Conservation (phyloP, 768 basidiomycete species). For the Clathrus columnatus region DNA sequence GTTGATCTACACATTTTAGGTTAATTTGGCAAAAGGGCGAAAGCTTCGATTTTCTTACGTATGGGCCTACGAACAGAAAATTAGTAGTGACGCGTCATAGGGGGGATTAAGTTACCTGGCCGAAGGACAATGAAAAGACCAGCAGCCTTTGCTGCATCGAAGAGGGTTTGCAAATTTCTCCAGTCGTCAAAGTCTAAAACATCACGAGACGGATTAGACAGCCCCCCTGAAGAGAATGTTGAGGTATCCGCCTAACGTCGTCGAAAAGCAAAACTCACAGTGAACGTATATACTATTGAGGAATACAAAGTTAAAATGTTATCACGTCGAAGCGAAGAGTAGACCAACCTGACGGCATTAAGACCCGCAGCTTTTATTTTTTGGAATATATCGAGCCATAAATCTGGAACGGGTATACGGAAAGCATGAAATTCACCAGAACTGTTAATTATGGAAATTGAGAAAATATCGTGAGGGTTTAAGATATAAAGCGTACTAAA, state of each 20-base stretch:
- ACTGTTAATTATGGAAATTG: conserved; percentile 30
- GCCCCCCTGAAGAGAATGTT: conserved; percentile 35
- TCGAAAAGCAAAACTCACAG: conserved; percentile 20
- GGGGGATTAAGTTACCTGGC: conserved; percentile 39
- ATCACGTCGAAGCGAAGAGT: not conserved
- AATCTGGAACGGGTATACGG: conserved; percentile 65
- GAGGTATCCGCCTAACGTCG: not conserved
- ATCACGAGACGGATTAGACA: conserved; percentile 66
- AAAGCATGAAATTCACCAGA: conserved; percentile 84
- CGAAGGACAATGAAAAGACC: conserved; percentile 76
- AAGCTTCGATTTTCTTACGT: conserved; percentile 45
- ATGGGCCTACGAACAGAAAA: not conserved
- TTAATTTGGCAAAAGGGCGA: not conserved
- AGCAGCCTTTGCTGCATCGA: conserved; percentile 60
- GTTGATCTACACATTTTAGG: not conserved
- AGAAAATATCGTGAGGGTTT: not conserved
- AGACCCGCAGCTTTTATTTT: conserved; percentile 76
- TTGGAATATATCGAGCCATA: conserved; percentile 79
- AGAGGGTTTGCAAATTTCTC: conserved; percentile 60
- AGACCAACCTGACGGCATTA: conserved; percentile 35
- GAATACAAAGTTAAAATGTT: no score
- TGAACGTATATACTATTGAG: conserved; percentile 66
- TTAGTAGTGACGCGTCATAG: not conserved
- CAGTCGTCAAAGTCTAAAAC: conserved; percentile 67
- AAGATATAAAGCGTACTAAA: conserved; percentile 42